Base-by-base conservation (phyloP, 805 yeast genomes). In the Lachancea quebecensis region DNA sequence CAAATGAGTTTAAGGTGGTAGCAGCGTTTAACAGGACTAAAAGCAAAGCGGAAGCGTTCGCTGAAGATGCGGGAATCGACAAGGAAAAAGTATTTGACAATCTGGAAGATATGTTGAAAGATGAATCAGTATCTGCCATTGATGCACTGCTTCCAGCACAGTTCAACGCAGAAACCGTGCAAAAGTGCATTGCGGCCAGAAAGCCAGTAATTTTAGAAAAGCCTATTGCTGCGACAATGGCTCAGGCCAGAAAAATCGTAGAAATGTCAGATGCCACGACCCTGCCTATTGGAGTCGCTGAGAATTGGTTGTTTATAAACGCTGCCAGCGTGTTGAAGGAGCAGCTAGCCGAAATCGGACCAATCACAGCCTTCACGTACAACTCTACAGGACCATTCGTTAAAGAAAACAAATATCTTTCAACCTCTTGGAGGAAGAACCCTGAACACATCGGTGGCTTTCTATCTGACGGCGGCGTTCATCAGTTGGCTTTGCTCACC, bases 391-490 rank as follows among this genome's bases (percentile, higher is more conserved):
- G 93, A 25, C 77, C 87, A 9, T 85, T 81, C 71, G 74, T 77
- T 52, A 70, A 69, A 28, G 57, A 67, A 46, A 80, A 75, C 67
- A 78, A 82, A 59, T 85, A 84, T 58, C 60, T 79, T 48, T 63
- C 69, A 17, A 90, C 97, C 1, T 45, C 81, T 12, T 91, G 98
- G 98, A 82, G 97, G 74, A 78, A 76, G 61, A 73, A 81, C 39
- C 97, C 98, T 29, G 82, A 87, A 65, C 97, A 91, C 62, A 77
- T 89, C 53, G 98, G 98, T 44, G 97, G 97, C 0, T 90, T 73
- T 66, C 71, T 91, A 56, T 82, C 91, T 47, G 98, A 91, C 59
- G 97, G 96, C 58, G 98, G 97, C 62, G 98, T 91, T 18, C 98
- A 91, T 67, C 97, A 90, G 65, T 70, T 90, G 63, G 96, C 96